Conservation (phyloP, 495 filamentous ascomycete species). For the Chaetomium cochliodes region DNA sequence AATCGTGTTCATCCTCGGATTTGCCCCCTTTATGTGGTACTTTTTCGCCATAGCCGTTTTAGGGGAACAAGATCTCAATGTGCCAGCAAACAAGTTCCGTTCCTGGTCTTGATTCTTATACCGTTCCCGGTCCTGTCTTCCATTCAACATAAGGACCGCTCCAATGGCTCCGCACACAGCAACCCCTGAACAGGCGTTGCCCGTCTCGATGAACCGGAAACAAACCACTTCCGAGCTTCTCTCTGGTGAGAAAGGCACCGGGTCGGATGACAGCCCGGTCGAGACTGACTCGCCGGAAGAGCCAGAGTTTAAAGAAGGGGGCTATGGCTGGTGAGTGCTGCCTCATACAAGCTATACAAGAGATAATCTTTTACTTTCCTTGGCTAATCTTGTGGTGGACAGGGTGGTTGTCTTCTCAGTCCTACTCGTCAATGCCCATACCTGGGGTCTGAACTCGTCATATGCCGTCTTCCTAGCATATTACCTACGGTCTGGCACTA, state of each 20-base stretch:
- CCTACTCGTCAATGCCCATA: conserved; percentile 57
- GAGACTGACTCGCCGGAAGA: conserved; percentile 29
- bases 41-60: background rate
- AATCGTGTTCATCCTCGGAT: background rate
- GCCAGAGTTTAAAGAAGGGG: conserved; percentile 45
- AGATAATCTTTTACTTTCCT: background rate
- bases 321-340: conserved; percentile 46
- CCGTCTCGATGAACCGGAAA: background rate
- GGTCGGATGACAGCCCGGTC: conserved; percentile 23
- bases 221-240: background rate
- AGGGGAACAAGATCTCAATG: background rate
- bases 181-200: background rate
- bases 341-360: background rate
- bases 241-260: conserved; percentile 17
- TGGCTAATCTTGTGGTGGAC: conserved; percentile 1
- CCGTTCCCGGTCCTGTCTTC: background rate
- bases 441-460: conserved; percentile 61
- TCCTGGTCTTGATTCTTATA: background rate
- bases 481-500: conserved; percentile 61
- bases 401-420: conserved; percentile 55
- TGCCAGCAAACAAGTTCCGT: background rate
- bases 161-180: conserved; percentile 3
- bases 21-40: background rate
- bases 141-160: no score
- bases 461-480: conserved; percentile 72